phyloP scores from a whole-genome alignment of 2,329 filamentous ascomycete species.

The Chrysosporium queenslandicum region DNA sequence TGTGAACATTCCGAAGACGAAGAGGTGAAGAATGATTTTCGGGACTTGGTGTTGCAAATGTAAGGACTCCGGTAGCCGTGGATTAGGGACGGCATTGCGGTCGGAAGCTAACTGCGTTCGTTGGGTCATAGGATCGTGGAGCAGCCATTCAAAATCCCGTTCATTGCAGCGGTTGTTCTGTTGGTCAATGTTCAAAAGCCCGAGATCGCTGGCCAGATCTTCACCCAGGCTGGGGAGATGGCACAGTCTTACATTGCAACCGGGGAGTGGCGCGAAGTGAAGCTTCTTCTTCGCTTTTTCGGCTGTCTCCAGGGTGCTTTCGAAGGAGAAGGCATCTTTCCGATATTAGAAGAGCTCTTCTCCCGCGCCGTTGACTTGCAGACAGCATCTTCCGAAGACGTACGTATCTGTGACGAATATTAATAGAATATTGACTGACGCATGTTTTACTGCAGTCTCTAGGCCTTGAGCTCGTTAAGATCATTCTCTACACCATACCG shows the following conservation, averaged over 20 bases:
- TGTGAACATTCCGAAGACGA: conserved; percentile 79
- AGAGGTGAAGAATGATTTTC: conserved; percentile 62
- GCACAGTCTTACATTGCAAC: conserved; percentile 57
- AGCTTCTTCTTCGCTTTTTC: conserved; percentile 79
- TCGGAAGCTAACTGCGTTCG: conserved; percentile 15
- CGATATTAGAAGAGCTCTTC: conserved; percentile 81
- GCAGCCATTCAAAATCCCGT: conserved; percentile 96
- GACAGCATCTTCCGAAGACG: conserved; percentile 85
- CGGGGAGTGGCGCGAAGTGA: conserved; percentile 82
- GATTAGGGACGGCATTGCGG: not conserved
- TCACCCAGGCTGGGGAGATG: conserved; percentile 52
- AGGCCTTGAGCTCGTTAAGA: conserved; percentile 81
- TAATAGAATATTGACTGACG: conserved; percentile 11
- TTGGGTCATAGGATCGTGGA: conserved; percentile 52
- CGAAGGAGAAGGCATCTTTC: conserved; percentile 75
- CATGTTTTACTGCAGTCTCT: conserved; percentile 39
- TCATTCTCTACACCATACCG: conserved; percentile 87
- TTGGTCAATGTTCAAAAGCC: conserved; percentile 67
- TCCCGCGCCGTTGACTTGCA: conserved; percentile 83
- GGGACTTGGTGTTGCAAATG: conserved; percentile 66
- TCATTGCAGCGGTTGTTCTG: conserved; percentile 73
- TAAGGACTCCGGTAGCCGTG: conserved; percentile 28
- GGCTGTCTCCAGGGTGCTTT: conserved; percentile 74
- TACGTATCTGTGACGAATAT: conserved; percentile 39
- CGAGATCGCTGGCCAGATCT: conserved; percentile 61